A percentile compares a stretch with the other conserved stretches of the same genome.
These are phyloP conservation scores for Pseudopyricularia javanii DNA, from an alignment of 2,329 filamentous ascomycete genomes.

Conservation along the genomic window DNA sequence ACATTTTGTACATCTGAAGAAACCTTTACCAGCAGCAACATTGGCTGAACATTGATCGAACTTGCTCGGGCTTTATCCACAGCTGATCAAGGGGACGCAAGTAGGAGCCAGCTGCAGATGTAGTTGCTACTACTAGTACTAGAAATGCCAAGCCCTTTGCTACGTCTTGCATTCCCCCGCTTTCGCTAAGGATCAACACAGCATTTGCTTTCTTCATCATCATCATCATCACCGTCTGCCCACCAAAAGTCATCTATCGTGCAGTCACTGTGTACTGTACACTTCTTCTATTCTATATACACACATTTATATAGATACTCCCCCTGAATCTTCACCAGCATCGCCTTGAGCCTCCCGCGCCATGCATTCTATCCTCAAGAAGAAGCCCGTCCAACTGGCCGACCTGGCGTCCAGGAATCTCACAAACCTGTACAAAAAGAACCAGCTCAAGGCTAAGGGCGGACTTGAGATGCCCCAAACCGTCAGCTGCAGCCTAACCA, in stretches of 20 bases:
- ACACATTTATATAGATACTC: too few species aligned
- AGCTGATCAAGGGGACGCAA: too few species aligned
- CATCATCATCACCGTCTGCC: not conserved
- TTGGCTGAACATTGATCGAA: too few species aligned
- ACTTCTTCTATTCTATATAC: not conserved
- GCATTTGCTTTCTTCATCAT: not conserved
- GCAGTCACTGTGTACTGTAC: not conserved
- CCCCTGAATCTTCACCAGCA: not conserved
- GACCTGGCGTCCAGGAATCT: not conserved
- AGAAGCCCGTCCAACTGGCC: not conserved
- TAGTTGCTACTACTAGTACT: too few species aligned
- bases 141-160: not conserved
- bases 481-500: constrained; percentile 11
- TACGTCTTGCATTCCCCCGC: not conserved
- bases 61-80: too few species aligned
- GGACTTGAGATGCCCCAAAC: not conserved
- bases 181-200: too few species aligned
- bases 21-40: too few species aligned
- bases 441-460: constrained; percentile 24
- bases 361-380: not conserved
- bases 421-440: constrained; percentile 49
- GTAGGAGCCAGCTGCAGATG: not conserved
- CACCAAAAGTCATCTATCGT: not conserved
- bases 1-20: too few species aligned
- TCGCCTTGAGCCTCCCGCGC: not conserved